phyloP scores from a whole-genome alignment of 176 grass and related monocot species.

The Pharus latifolius region DNA sequence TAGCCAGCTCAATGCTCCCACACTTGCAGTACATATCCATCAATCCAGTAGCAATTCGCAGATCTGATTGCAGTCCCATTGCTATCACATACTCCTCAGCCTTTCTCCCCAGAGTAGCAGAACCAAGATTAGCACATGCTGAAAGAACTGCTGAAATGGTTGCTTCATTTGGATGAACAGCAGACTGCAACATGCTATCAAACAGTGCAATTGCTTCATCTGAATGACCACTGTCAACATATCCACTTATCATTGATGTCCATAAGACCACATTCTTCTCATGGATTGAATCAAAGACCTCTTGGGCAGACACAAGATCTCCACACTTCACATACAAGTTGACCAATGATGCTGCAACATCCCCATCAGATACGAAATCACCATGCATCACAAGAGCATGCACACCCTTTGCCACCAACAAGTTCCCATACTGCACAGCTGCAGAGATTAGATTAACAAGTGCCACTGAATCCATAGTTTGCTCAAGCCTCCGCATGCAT shows the following conservation, averaged over 20 bases:
- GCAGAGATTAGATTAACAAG: conserved; percentile 31
- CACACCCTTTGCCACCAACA: conserved; percentile 19
- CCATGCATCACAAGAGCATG: conserved; percentile 32
- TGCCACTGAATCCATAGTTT: conserved; percentile 19
- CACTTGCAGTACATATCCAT: conserved; percentile 51
- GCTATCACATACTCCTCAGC: conserved; percentile 22
- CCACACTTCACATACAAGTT: conserved; percentile 47
- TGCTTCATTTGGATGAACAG: conserved; percentile 29
- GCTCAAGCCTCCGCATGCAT: conserved; percentile 3
- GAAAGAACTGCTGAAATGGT: conserved; percentile 39
- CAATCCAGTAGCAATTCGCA: conserved; percentile 34
- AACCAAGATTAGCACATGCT: conserved; percentile 35
- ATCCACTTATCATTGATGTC: conserved; percentile 54
- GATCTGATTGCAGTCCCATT: conserved; percentile 24
- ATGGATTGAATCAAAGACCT: conserved; percentile 31
- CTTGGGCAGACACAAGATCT: conserved; percentile 20
- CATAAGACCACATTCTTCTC: conserved; percentile 32
- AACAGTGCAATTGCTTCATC: conserved; percentile 30
- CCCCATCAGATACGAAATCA: conserved; percentile 25
- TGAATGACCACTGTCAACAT: conserved; percentile 29
- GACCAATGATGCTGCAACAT: conserved; percentile 32
- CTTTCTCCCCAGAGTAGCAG: conserved; percentile 17
- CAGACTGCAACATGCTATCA: conserved; percentile 24
- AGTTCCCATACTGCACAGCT: conserved; percentile 13
- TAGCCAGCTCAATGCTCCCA: conserved; percentile 34